A percentile compares a stretch with the other conserved stretches of the same genome.
These are phyloP conservation scores for Jimgerdemannia flammicorona DNA, from an alignment of 192 early-diverging fungal genomes.

Conservation along the genomic window DNA sequence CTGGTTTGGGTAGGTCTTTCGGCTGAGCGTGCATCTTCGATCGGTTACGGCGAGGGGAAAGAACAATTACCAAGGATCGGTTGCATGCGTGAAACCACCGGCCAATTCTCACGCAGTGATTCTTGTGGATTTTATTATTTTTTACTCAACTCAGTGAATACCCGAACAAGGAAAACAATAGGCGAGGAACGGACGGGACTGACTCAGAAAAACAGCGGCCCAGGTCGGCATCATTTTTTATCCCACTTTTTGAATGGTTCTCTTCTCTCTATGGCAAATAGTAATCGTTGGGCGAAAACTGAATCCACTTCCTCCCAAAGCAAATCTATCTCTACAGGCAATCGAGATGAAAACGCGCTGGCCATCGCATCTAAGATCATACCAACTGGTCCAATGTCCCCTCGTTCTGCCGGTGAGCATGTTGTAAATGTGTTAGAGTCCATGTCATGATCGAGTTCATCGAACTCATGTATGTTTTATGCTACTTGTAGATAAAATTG, in stretches of 20 bases:
- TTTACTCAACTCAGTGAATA: not conserved
- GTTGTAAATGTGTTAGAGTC: not conserved
- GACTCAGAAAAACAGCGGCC: not conserved
- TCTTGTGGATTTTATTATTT: not conserved
- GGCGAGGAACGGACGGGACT: not conserved
- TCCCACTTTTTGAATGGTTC: not conserved
- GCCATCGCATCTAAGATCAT: not conserved
- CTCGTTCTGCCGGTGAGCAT: not conserved
- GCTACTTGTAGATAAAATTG: not conserved
- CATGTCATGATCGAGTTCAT: not conserved
- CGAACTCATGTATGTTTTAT: not conserved
- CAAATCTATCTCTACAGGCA: not conserved
- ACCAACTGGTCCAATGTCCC: not conserved
- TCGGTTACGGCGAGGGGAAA: no score
- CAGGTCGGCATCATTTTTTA: not conserved
- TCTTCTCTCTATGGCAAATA: not conserved
- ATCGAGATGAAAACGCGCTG: not conserved
- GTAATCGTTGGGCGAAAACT: not conserved
- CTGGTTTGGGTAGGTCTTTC: not conserved
- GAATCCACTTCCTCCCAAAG: not conserved
- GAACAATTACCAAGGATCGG: no score
- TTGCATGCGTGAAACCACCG: no score
- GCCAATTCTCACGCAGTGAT: not conserved
- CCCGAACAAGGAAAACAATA: not conserved
- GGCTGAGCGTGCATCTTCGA: no score